phyloP scores from a whole-genome alignment of 768 basidiomycete genomes.

The Calvatia gigantea region DNA sequence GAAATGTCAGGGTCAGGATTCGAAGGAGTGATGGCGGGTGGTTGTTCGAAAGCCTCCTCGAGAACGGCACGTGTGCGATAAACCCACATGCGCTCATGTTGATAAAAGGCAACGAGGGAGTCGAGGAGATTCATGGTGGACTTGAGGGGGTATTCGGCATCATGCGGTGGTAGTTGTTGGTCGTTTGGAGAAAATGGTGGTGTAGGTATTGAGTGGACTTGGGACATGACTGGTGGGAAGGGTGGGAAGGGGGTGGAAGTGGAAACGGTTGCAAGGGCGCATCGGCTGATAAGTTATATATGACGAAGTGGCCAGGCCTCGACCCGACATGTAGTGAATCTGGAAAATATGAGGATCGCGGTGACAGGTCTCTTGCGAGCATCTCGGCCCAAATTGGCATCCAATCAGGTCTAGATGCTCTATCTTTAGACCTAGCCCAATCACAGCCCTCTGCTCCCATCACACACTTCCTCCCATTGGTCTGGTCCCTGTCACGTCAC shows the following conservation, averaged over 20 bases:
- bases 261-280: not conserved
- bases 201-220: slow-evolving; percentile 28
- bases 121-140: slow-evolving; percentile 59
- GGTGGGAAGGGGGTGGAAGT: slow-evolving; percentile 9
- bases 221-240: slow-evolving; percentile 21
- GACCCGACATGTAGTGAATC: slow-evolving; percentile 16
- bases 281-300: slow-evolving; percentile 14
- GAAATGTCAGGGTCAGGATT: not conserved
- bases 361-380: slow-evolving; percentile 6
- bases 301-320: slow-evolving; percentile 9
- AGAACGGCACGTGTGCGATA: slow-evolving; percentile 61
- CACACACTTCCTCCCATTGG: not conserved
- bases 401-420: slow-evolving; percentile 16
- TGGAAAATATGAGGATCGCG: slow-evolving; percentile 14
- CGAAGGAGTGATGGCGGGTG: slow-evolving; percentile 11
- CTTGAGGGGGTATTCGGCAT: slow-evolving; percentile 31
- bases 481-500: not conserved
- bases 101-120: slow-evolving; percentile 63
- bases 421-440: not conserved
- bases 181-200: slow-evolving; percentile 32
- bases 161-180: slow-evolving; percentile 20
- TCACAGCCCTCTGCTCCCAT: not conserved
- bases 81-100: slow-evolving; percentile 70
- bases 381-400: slow-evolving; percentile 6
- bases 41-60: slow-evolving; percentile 37